Evolutionary conservation across 2,329 filamentous ascomycete species (phyloP).

Genomic region (Neofusicoccum sp.): DNA sequence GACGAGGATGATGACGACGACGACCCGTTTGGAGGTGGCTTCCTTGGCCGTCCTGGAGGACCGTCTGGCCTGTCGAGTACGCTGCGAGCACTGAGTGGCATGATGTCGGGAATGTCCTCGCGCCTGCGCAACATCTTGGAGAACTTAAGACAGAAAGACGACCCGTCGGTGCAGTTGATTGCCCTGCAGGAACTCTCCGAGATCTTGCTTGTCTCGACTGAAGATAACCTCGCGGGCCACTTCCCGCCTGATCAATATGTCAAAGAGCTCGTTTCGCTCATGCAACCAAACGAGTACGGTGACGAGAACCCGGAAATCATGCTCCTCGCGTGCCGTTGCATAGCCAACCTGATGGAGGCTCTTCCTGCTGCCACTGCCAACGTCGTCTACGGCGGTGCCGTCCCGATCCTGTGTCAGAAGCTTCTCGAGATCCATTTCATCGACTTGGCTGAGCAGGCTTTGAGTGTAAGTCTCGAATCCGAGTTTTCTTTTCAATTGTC

Average conservation of each 20-base stretch:
- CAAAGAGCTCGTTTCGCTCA: slow-evolving; percentile 87
- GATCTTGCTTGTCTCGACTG: slow-evolving; percentile 89
- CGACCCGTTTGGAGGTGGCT: slow-evolving; percentile 61
- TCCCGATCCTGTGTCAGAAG: slow-evolving; percentile 92
- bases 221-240: slow-evolving; percentile 93
- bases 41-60: slow-evolving; percentile 69
- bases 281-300: slow-evolving; percentile 85
- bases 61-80: slow-evolving; percentile 73
- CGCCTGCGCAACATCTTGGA: slow-evolving; percentile 68
- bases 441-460: slow-evolving; percentile 92
- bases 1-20: slow-evolving; percentile 59
- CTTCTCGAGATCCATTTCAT: slow-evolving; percentile 96
- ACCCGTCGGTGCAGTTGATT: slow-evolving; percentile 84
- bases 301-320: slow-evolving; percentile 97
- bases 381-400: slow-evolving; percentile 95
- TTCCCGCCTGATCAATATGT: slow-evolving; percentile 94
- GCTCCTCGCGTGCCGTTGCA: slow-evolving; percentile 91
- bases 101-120: slow-evolving; percentile 83
- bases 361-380: slow-evolving; percentile 90
- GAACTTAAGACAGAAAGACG: slow-evolving; percentile 76
- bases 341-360: slow-evolving; percentile 98
- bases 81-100: slow-evolving; percentile 82
- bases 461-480: slow-evolving; percentile 65
- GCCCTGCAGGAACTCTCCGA: slow-evolving; percentile 93
- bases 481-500: background rate